A percentile compares a stretch with the other conserved stretches of the same genome.
phyloP scores from a whole-genome alignment of 768 basidiomycete species.

The Xerocomellus amylosporus region DNA sequence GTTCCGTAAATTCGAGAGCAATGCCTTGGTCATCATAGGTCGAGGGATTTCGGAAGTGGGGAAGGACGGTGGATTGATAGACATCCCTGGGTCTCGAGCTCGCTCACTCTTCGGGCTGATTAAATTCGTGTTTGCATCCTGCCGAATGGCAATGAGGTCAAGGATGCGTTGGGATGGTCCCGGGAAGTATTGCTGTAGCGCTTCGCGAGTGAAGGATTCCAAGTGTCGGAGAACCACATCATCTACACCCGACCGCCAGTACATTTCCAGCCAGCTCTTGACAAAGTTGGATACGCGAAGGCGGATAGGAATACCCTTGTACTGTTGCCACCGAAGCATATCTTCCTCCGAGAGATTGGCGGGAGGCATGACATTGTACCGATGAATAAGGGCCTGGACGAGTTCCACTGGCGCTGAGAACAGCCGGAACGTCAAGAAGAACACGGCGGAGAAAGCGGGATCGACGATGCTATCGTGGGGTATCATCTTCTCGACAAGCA shows the following conservation, averaged over 20 bases:
- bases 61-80: constrained; percentile 58
- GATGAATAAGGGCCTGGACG: constrained; percentile 69
- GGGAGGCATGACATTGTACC: constrained; percentile 80
- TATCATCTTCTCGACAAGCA: constrained; percentile 95
- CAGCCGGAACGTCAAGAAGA: constrained; percentile 93
- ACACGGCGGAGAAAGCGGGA: constrained; percentile 79
- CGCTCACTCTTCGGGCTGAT: constrained; percentile 62
- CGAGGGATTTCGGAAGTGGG: constrained; percentile 72
- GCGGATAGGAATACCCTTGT: constrained; percentile 87
- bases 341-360: constrained; percentile 55
- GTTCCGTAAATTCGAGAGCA: constrained; percentile 65
- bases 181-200: constrained; percentile 59
- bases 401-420: constrained; percentile 80
- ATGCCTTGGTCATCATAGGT: constrained; percentile 78
- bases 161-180: constrained; percentile 70
- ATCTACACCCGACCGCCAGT: constrained; percentile 83
- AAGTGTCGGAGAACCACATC: constrained; percentile 56
- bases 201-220: constrained; percentile 60
- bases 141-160: constrained; percentile 60
- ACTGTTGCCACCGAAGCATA: constrained; percentile 74
- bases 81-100: constrained; percentile 71
- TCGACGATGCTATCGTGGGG: constrained; percentile 92
- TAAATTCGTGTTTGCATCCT: constrained; percentile 43
- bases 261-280: constrained; percentile 89
- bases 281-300: constrained; percentile 89